phyloP scores from a whole-genome alignment of 2,329 filamentous ascomycete species.

The Cordyceps javanica region DNA sequence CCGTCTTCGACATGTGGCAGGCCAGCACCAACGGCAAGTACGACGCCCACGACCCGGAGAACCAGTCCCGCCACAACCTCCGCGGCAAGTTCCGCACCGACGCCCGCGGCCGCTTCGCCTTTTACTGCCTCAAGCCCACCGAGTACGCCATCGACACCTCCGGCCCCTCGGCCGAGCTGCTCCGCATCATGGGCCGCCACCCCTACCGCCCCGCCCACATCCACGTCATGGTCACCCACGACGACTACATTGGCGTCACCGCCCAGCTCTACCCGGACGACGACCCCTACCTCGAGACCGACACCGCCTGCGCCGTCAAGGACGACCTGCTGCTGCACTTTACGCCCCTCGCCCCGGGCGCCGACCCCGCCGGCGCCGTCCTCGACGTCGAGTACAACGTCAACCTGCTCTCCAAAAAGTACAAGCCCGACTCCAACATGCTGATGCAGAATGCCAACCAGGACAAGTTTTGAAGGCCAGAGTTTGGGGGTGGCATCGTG shows the following conservation, averaged over 20 bases:
- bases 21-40: slow-evolving; percentile 70
- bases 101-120: slow-evolving; percentile 62
- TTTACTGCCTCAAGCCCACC: slow-evolving; percentile 65
- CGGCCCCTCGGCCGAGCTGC: background rate
- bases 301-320: slow-evolving; percentile 5
- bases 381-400: slow-evolving; percentile 3
- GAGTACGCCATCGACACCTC: slow-evolving; percentile 1
- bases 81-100: slow-evolving; percentile 70
- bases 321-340: background rate
- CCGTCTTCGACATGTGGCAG: slow-evolving; percentile 75
- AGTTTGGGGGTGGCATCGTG: too few species aligned
- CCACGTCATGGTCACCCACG: slow-evolving; percentile 4
- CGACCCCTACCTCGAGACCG: background rate
- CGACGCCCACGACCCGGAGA: slow-evolving; percentile 68
- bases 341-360: background rate
- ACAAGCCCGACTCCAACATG: slow-evolving; percentile 1
- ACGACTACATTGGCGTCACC: background rate
- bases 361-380: background rate
- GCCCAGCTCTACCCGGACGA: background rate
- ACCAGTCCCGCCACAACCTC: slow-evolving; percentile 67
- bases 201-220: background rate
- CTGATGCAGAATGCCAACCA: slow-evolving; percentile 4
- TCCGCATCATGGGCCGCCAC: background rate
- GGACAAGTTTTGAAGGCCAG: background rate
- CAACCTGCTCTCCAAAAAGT: background rate